Base-by-base conservation (phyloP, 75 land plant species). In the Selaginella tamariscina region DNA sequence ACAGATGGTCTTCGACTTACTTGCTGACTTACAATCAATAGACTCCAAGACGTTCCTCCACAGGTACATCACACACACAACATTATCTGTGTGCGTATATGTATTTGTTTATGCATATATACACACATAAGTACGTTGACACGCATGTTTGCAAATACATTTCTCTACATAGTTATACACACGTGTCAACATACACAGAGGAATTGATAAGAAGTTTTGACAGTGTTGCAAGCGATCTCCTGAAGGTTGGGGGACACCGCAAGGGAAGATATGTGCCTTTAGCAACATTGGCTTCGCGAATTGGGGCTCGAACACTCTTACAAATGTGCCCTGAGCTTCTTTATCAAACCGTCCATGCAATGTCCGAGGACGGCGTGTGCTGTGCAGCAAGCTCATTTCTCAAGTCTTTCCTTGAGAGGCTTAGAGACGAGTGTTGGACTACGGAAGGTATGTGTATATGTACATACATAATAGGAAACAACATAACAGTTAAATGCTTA, bases 241-340 rank as follows among this genome's bases (percentile, higher is more conserved):
- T 95, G 24, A 55, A 69, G 27, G 67, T 82, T 55, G 96, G 99
- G 1, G 75, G 96, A 20, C 80, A 94, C 24, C 89, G 89, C 63
- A 95, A 95, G 73, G 99, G 99, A 22, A 87, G 91, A 70, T 95
- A 95, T 78, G 84, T 87, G 29, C 99, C 99, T 32, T 79, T 95
- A 59, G 86, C 99, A 24, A 85, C 83, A 44, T 74, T 95, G 22
- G 79, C 84, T 15, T 74, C 66, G 77, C 85, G 99, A 32, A 78
- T 90, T 66, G 92, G 99, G 31, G 86, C 99, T 30, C 82, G 75
- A 39, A 72, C 77, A 30, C 63, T 95, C 27, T 60, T 95, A 33
- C 65, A 65, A 28, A 79, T 90, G 82, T 83, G 77, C 31, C 85
- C 86, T 26, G 67, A 75, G 59, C 70, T 95, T 66, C 73, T 95